A percentile compares a stretch with the other conserved stretches of the same genome.
Conservation (phyloP, 2,329 filamentous ascomycete genomes). For the Metarhizium anisopliae region DNA sequence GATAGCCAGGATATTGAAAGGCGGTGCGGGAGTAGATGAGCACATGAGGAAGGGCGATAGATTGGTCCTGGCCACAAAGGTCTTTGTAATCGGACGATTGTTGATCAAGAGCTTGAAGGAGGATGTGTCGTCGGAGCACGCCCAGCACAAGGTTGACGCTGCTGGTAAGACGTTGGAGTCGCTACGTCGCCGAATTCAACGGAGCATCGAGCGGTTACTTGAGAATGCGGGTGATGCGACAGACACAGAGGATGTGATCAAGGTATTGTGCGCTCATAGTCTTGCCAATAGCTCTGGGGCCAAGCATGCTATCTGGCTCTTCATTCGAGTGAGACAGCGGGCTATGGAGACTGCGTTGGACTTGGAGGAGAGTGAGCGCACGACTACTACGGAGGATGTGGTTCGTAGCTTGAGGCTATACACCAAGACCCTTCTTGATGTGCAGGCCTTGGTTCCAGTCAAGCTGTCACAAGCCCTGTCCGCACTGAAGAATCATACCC, state of each 20-base stretch:
- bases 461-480: conserved; percentile 61
- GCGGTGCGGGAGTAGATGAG: conserved; percentile 21
- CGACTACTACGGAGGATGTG: conserved; percentile 38
- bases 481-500: conserved; percentile 57
- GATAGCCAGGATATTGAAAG: conserved; percentile 39
- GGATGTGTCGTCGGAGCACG: conserved; percentile 21
- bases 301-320: conserved; percentile 69
- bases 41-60: conserved; percentile 34
- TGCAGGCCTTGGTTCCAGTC: conserved; percentile 65
- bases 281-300: conserved; percentile 72
- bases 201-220: conserved; percentile 61
- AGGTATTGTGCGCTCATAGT: conserved; percentile 73
- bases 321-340: conserved; percentile 63
- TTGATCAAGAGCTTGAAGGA: conserved; percentile 65
- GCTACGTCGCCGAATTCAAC: conserved; percentile 54
- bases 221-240: conserved; percentile 47
- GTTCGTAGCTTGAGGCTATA: conserved; percentile 63
- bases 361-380: conserved; percentile 31
- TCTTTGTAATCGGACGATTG: conserved; percentile 66
- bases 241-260: conserved; percentile 48
- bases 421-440: conserved; percentile 66
- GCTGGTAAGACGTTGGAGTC: conserved; percentile 54
- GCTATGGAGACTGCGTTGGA: conserved; percentile 58
- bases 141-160: conserved; percentile 40
- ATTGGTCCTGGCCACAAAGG: conserved; percentile 55